Evolutionary conservation across 2,329 filamentous ascomycete genomes (phyloP).

Genomic region (Trichoderma endophyticum): DNA sequence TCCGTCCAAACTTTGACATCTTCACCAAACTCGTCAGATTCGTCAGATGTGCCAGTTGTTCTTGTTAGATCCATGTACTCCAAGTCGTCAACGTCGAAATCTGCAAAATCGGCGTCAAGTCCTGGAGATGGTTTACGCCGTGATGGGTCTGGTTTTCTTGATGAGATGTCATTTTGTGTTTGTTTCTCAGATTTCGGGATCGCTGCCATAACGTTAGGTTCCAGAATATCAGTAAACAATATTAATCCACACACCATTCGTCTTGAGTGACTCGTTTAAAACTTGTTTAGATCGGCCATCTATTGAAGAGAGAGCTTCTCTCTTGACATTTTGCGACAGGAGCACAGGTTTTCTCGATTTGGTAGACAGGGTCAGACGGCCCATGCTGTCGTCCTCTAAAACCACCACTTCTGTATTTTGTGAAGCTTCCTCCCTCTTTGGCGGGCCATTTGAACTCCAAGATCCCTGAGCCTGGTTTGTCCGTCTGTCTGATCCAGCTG

Average conservation of each 20-base stretch:
- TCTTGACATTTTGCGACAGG: conserved; percentile 40
- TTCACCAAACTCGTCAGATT: conserved; percentile 36
- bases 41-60: conserved; percentile 34
- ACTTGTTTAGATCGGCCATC: conserved; percentile 23
- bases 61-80: conserved; percentile 43
- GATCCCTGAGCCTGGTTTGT: conserved; percentile 1
- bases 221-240: neutral
- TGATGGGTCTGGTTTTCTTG: conserved; percentile 27
- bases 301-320: conserved; percentile 39
- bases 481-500: neutral
- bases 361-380: conserved; percentile 42
- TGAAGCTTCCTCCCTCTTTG: conserved; percentile 23
- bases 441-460: conserved; percentile 25
- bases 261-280: conserved; percentile 13
- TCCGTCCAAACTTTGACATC: conserved; percentile 44
- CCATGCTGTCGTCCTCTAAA: conserved; percentile 40
- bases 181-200: conserved; percentile 22
- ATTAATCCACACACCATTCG: conserved; percentile 10
- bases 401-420: conserved; percentile 29
- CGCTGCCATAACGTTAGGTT: neutral
- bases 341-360: conserved; percentile 46
- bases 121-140: conserved; percentile 21
- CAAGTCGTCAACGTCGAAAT: conserved; percentile 35
- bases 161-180: conserved; percentile 26
- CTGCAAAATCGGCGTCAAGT: conserved; percentile 34